Percentiles rank a stretch among this genome's conserved stretches.
Conservation (phyloP, 345 rosid species). For the Hevea brasiliensis region DNA sequence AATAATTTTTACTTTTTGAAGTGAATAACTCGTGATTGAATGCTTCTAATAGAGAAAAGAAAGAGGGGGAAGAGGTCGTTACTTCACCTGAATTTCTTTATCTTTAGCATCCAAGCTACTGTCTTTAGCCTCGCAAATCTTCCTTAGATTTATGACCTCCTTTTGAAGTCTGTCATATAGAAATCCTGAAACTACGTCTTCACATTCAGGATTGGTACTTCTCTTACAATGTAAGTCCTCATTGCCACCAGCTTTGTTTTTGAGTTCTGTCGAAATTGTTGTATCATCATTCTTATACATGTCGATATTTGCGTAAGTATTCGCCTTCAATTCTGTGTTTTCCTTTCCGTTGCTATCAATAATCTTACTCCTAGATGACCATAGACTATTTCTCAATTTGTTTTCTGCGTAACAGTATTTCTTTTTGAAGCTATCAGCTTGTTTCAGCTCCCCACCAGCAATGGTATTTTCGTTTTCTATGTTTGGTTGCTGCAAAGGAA, state of each 20-base stretch:
- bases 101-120: slow-evolving; percentile 55
- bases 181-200: slow-evolving; percentile 80
- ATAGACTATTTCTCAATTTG: slow-evolving; percentile 39
- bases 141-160: slow-evolving; percentile 72
- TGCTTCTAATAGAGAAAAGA: background rate
- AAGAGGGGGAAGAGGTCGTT: background rate
- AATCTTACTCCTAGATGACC: slow-evolving; percentile 58
- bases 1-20: background rate
- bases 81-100: slow-evolving; percentile 72
- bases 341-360: slow-evolving; percentile 62
- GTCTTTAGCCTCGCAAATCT: slow-evolving; percentile 63
- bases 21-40: slow-evolving; percentile 13
- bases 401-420: slow-evolving; percentile 35
- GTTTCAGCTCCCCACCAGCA: slow-evolving; percentile 16
- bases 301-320: slow-evolving; percentile 21
- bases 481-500: slow-evolving; percentile 47
- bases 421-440: slow-evolving; percentile 32
- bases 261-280: slow-evolving; percentile 20
- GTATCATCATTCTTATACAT: slow-evolving; percentile 25
- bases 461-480: slow-evolving; percentile 25
- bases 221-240: slow-evolving; percentile 36
- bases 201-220: slow-evolving; percentile 18
- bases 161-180: slow-evolving; percentile 86
- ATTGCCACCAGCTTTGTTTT: slow-evolving; percentile 22
- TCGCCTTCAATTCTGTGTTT: slow-evolving; percentile 43